Percentiles rank a stretch among this genome's conserved stretches.
Evolutionary conservation across 805 yeast species (phyloP).

Genomic region (Hanseniaspora mollemarum): DNA sequence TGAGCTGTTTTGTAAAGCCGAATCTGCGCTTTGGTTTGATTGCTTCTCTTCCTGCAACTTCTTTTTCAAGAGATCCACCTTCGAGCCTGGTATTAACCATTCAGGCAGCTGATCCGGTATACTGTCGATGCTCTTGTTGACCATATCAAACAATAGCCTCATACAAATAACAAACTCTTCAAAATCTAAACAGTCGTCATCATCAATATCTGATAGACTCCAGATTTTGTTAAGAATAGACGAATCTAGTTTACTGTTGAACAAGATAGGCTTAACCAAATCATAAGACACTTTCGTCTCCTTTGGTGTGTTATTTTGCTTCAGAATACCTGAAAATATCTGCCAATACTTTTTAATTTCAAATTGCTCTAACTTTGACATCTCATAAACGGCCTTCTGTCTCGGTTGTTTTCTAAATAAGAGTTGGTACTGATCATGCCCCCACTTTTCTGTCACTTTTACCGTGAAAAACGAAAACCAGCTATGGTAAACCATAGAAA

Average conservation of each 20-base stretch:
- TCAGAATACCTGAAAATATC: conserved; percentile 67
- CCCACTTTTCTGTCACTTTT: no score
- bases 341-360: conserved; percentile 98
- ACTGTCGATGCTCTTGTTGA: conserved; percentile 52
- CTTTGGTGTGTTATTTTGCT: conserved; percentile 41
- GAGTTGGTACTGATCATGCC: no score
- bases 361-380: conserved; percentile 79
- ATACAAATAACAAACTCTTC: conserved; percentile 97
- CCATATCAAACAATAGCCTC: conserved; percentile 85
- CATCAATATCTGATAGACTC: conserved; percentile 87
- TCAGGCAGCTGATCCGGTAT: conserved; percentile 70
- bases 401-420: no score
- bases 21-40: conserved; percentile 4
- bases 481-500: no score
- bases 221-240: conserved; percentile 72
- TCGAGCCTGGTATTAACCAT: conserved; percentile 87
- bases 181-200: conserved; percentile 83
- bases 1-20: background rate
- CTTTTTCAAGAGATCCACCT: conserved; percentile 75
- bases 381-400: conserved; percentile 10
- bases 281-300: conserved; percentile 74
- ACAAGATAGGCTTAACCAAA: conserved; percentile 72
- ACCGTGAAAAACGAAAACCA: no score
- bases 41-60: conserved; percentile 31
- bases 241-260: conserved; percentile 74